These are phyloP conservation scores for Nakazawaea wickerhamii DNA, from an alignment of 805 yeast genomes.

Conservation along the genomic window DNA sequence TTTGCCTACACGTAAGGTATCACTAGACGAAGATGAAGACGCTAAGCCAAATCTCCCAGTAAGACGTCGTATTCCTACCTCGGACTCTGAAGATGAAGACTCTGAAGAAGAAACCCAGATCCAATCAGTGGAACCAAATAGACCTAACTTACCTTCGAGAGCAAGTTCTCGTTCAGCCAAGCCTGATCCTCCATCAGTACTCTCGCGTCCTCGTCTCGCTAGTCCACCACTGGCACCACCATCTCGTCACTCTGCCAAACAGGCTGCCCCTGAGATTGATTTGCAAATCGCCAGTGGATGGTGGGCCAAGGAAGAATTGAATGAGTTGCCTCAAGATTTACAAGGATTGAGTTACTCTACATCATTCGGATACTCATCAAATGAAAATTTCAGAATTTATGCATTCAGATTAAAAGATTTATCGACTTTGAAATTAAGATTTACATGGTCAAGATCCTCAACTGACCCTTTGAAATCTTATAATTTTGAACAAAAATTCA, in stretches of 20 bases:
- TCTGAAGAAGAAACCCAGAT: not conserved
- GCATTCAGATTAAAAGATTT: constrained; percentile 38
- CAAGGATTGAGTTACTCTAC: constrained; percentile 30
- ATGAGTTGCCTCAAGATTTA: constrained; percentile 32
- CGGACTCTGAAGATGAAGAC: not conserved
- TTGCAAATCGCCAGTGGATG: constrained; percentile 40
- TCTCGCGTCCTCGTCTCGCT: constrained; percentile 17
- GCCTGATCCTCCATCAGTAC: not conserved
- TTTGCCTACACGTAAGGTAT: too few species aligned
- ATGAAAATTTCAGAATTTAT: constrained; percentile 27
- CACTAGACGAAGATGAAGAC: constrained; percentile 5
- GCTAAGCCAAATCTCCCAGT: constrained; percentile 1
- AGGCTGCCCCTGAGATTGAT: constrained; percentile 31
- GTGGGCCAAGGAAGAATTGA: constrained; percentile 32
- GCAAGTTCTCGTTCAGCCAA: constrained; percentile 18
- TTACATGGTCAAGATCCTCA: constrained; percentile 34
- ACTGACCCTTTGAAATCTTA: constrained; percentile 20
- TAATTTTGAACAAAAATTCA: constrained; percentile 25
- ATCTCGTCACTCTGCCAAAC: constrained; percentile 15
- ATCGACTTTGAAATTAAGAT: constrained; percentile 28
- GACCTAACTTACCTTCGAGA: constrained; percentile 23
- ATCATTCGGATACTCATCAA: constrained; percentile 24
- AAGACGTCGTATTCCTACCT: not conserved
- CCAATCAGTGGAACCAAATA: too few species aligned
- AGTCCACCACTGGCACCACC: constrained; percentile 24